Evolutionary conservation across 495 filamentous ascomycete genomes (phyloP), one percentile per base, ranked within the genome.

Genomic region (Xanthoparmelia taractica): DNA sequence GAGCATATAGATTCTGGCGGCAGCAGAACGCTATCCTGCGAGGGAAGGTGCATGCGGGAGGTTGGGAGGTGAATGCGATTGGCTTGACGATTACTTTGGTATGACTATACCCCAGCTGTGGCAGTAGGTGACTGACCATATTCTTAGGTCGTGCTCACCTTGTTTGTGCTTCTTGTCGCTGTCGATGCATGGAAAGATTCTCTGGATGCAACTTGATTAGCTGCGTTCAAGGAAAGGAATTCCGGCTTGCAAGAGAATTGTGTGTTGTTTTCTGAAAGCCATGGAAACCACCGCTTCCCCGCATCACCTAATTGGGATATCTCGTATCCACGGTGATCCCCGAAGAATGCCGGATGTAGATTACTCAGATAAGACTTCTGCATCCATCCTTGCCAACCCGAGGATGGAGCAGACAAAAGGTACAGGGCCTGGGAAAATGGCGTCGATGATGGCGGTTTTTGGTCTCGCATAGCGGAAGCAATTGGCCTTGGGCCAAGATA

Each of bases 1-100:
- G 88, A 7, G 79, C 82, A 20, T 78, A 79, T 68, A 79, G 87
- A 37, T 87, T 85, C 73, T 93, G 84, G 82, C 81, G 82, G 58
- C 83, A 86, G 67, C 88, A 92, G 73, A 78, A 77, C 71, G 86
- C 85, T 1, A 81, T 92, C 41, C 74, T 85, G 25, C 67, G 80
- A 59, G 89, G 88, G 18, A 86, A 84, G 63, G 78, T 84, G 1
- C 76, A 87, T 70, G 78, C 80, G 20, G 86, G 87, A 7, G 88
- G 88, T 0, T 87, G 83, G 79, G 90, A 91, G 69, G 65, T 90
- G n/a, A 73, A 81, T 66, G 70, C 72, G 2, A 77, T 90, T 41
- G 80, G 78, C 23, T 58, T 79, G 8, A 68, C 79, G 45, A 70
- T 82, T 23, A 73, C 79, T 47, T 20, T 75, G 55, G 84, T 87